Evolutionary conservation across 169 alveolate genomes (phyloP).

Genomic region (Eimeria necatrix): DNA sequence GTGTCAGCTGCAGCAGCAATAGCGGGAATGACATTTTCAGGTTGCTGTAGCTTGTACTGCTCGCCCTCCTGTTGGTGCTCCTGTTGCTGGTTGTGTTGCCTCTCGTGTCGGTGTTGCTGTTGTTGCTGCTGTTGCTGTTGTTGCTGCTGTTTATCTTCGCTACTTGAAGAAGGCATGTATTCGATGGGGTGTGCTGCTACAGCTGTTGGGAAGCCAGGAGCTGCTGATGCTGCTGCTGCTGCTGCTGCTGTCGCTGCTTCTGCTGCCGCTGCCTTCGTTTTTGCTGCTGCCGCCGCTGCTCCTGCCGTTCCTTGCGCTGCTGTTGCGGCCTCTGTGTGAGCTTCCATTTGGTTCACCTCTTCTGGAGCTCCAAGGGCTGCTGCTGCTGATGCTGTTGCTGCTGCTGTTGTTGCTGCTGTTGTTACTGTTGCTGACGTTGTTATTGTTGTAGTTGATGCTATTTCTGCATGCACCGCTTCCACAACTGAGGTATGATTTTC

Average conservation of each 20-base stretch:
- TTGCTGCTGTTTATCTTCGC: too few species aligned
- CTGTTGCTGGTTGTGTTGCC: too few species aligned
- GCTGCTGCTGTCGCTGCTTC: too few species aligned
- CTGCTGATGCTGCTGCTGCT: too few species aligned
- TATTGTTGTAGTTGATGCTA: background rate
- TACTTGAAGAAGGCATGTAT: too few species aligned
- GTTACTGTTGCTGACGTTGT: background rate
- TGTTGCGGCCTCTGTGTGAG: background rate
- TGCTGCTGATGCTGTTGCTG: background rate
- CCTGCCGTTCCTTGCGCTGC: background rate
- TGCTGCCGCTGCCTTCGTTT: too few species aligned
- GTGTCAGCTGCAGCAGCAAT: background rate
- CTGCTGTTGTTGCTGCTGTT: background rate
- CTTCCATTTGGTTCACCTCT: background rate
- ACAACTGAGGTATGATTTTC: background rate
- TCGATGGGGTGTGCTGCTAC: too few species aligned
- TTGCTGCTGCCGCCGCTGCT: background rate
- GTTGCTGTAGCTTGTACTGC: background rate
- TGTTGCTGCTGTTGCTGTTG: too few species aligned
- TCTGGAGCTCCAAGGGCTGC: background rate
- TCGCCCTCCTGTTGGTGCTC: too few species aligned
- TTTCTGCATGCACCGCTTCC: background rate
- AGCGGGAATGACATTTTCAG: background rate
- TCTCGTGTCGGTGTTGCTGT: too few species aligned
- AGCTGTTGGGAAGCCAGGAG: too few species aligned